These are phyloP conservation scores for Cucumis hystrix DNA, from an alignment of 306 rosid genomes.

Conservation along the genomic window DNA sequence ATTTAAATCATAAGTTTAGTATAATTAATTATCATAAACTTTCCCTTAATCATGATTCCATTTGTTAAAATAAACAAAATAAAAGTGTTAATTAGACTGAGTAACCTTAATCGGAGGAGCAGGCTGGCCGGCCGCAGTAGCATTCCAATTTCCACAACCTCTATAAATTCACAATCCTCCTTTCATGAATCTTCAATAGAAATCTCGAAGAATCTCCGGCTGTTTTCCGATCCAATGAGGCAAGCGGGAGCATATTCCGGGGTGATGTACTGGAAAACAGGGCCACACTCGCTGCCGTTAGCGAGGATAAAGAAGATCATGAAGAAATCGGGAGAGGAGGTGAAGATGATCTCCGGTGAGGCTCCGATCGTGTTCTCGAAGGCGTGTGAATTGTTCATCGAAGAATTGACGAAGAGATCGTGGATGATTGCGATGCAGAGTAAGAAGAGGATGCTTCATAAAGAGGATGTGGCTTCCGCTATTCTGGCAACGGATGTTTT, in stretches of 20 bases:
- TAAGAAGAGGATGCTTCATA: constrained; percentile 56
- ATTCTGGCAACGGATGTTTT: constrained; percentile 47
- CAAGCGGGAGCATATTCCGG: constrained; percentile 66
- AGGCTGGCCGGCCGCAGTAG: constrained; percentile 4
- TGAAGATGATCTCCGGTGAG: constrained; percentile 71
- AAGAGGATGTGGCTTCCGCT: constrained; percentile 58
- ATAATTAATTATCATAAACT: neutral
- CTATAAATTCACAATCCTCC: neutral
- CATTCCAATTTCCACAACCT: neutral
- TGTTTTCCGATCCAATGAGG: constrained; percentile 22
- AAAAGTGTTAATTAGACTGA: neutral
- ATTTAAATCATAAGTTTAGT: neutral
- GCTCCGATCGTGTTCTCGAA: constrained; percentile 58
- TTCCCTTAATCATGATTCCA: neutral
- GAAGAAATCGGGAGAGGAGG: constrained; percentile 53
- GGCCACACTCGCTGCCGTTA: constrained; percentile 51
- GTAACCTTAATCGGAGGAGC: constrained; percentile 1
- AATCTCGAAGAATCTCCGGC: neutral
- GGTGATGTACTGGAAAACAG: constrained; percentile 21
- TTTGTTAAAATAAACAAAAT: neutral
- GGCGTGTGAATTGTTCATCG: constrained; percentile 66
- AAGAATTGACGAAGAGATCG: constrained; percentile 49
- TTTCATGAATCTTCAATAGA: neutral
- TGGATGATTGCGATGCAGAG: constrained; percentile 49
- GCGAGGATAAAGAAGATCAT: constrained; percentile 80